Evolutionary conservation across 1,139 yeast species (phyloP), one percentile per base, ranked within the genome.

Genomic region (Magnusiomyces fungicola): DNA sequence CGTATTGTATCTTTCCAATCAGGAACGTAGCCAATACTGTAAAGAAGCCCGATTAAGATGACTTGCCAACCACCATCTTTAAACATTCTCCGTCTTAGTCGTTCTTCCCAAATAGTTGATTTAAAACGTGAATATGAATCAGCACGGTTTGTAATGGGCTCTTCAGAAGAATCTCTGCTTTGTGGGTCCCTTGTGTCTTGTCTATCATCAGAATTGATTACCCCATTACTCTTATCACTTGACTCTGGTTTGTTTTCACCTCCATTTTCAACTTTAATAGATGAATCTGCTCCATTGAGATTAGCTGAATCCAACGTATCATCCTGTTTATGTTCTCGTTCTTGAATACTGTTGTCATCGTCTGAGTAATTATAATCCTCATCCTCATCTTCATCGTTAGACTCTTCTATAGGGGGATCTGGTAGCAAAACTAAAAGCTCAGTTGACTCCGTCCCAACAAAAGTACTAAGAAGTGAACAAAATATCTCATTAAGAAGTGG

Each of bases 21-120:
- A 0, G 81, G 79, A 30, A 81, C 73, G 57, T 79, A 73, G 43
- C 80, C 80, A 10, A 83, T 78, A 14, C 65, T 65, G 43, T 65
- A 62, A 29, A 89, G 71, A 3, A 89, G 72, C 19, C 96, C 96
- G 43, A 89, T 65, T 33, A 89, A 66, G 44, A 84, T 78, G 41
- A 83, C 74, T 59, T 87, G 83, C 96, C 97, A 90, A 50, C 80
- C 80, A 3, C 96, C 96, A 59, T 87, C 90, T 59, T 76, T 80
- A 63, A 85, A 92, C 58, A 78, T 78, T 51, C 96, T 78, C 55
- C 78, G 81, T 14, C 82, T 75, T 27, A 89, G 72, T 43, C 95
- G 71, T 27, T 85, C 94, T 55, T 81, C 78, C 96, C 97, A 90
- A 19, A 81, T 69, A 0, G 71, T 70, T 43, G 80, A 80, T 51